Evolutionary conservation across 2,329 filamentous ascomycete genomes (phyloP).

Genomic region (Clarireedia monteithiana): DNA sequence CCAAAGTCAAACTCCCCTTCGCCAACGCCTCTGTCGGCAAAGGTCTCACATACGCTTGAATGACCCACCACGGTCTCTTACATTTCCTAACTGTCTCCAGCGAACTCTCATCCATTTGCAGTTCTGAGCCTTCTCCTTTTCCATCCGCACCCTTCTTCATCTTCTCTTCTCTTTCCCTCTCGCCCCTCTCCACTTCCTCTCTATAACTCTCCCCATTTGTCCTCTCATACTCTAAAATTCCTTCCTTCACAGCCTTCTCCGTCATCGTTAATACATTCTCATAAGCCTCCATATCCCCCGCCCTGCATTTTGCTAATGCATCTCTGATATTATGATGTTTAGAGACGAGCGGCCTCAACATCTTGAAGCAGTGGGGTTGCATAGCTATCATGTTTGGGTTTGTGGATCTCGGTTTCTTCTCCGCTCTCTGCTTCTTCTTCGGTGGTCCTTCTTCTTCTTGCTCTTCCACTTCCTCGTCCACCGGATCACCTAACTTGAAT

Average conservation of each 20-base stretch:
- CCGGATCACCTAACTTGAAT: conserved; percentile 50
- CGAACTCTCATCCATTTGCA: conserved; percentile 45
- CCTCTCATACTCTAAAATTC: conserved; percentile 58
- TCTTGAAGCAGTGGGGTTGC: conserved; percentile 89
- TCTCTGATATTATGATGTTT: conserved; percentile 79
- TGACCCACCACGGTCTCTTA: conserved; percentile 81
- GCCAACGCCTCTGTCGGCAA: conserved; percentile 80
- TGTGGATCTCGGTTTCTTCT: conserved; percentile 30
- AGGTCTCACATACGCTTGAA: conserved; percentile 78
- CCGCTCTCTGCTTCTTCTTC: conserved; percentile 36
- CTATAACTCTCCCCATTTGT: conserved; percentile 43
- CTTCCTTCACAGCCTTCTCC: conserved; percentile 65
- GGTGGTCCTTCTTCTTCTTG: conserved; percentile 24
- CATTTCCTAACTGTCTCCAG: conserved; percentile 63
- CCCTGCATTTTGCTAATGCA: conserved; percentile 60
- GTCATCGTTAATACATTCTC: conserved; percentile 70
- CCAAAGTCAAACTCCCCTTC: conserved; percentile 67
- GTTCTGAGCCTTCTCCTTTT: conserved; percentile 8
- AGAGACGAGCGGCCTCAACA: conserved; percentile 74
- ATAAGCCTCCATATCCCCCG: conserved; percentile 67
- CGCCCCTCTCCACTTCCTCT: conserved; percentile 29
- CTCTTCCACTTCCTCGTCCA: conserved; percentile 36
- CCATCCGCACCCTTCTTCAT: conserved; percentile 31
- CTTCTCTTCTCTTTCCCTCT: conserved; percentile 18
- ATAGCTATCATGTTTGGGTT: conserved; percentile 66